These are phyloP conservation scores for Kurtzmaniella quercitrusa DNA, from an alignment of 1,139 yeast species.

Conservation along the genomic window DNA sequence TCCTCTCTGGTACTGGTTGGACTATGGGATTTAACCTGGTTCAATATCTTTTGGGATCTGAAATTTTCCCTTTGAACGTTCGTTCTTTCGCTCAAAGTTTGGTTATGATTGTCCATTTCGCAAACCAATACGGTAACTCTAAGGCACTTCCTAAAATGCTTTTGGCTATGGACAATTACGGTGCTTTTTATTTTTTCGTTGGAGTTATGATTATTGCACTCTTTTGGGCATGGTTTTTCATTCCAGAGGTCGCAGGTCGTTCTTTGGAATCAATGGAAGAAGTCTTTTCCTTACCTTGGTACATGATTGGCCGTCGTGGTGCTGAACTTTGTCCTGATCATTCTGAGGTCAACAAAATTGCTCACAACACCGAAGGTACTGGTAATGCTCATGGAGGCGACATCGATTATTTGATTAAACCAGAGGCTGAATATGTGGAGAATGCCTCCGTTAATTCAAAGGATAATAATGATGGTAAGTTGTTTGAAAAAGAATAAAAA, in stretches of 20 bases:
- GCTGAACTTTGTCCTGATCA: conserved; percentile 49
- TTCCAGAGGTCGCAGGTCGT: conserved; percentile 53
- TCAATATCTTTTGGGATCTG: conserved; percentile 57
- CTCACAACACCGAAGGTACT: conserved; percentile 12
- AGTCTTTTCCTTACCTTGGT: conserved; percentile 57
- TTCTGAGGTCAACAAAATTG: conserved; percentile 39
- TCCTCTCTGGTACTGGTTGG: conserved; percentile 57
- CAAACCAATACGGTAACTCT: conserved; percentile 58
- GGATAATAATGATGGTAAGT: not conserved
- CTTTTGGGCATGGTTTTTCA: conserved; percentile 48
- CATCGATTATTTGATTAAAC: conserved; percentile 9
- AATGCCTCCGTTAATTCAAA: conserved; percentile 1
- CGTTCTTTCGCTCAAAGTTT: conserved; percentile 52
- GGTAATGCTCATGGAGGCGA: conserved; percentile 16
- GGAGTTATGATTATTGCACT: conserved; percentile 41
- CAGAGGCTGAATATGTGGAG: conserved; percentile 4
- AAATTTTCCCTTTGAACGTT: conserved; percentile 53
- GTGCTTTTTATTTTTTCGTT: conserved; percentile 53
- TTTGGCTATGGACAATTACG: conserved; percentile 43
- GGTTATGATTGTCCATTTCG: conserved; percentile 57
- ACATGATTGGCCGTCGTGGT: conserved; percentile 51
- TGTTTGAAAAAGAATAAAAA: not conserved
- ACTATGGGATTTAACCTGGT: conserved; percentile 58
- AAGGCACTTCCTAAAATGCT: conserved; percentile 55
- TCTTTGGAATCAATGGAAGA: conserved; percentile 57